Evolutionary conservation across 2,329 filamentous ascomycete genomes (phyloP), one percentile per base, ranked within the genome.

Genomic region (Aureobasidium sp.): DNA sequence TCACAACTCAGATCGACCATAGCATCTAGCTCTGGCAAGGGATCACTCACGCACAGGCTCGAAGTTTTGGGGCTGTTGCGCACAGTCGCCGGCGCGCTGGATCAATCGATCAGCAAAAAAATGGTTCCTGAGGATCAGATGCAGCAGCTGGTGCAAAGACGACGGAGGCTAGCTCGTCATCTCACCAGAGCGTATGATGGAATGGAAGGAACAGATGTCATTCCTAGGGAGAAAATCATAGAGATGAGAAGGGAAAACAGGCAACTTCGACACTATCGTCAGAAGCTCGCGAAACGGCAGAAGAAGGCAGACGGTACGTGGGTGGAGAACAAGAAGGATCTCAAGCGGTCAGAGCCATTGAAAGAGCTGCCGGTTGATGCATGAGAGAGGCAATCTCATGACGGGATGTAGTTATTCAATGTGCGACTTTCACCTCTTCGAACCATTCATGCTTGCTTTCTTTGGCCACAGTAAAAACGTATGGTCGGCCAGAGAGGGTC

Each of bases 41-140:
- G 22, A 24, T 42, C 6, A 41, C 51, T 22, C 4, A 44, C 35
- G 10, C 50, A 56, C 24, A 58, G 59, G 32, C 52, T 58, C 6
- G 57, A 62, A 2, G 40, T 57, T 3, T 6, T 61, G 11, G 17
- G 39, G 4, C 56, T 67, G 25, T 48, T 63, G 38, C 57, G 59
- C 37, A 55, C 41, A 34, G 52, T 62, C 34, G 55, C 66, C 21
- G 58, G 62, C 30, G 57, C 57, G 8, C 64, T 68, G 29, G 63
- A 67, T 50, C 62, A 57, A 10, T 35, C 66, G n/a, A 55, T 62
- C 29, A 52, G 56, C 27, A 57, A 58, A 8, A 38, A 42, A 0
- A 55, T 64, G 27, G 56, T 64, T 2, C 61, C 62, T 14, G 29
- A 44, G 5, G 55, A 55, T 11, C 54, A 57, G 0, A 55, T 52